These are phyloP conservation scores for Epichloe glyceriae DNA, from an alignment of 2,329 filamentous ascomycete genomes.

Conservation along the genomic window DNA sequence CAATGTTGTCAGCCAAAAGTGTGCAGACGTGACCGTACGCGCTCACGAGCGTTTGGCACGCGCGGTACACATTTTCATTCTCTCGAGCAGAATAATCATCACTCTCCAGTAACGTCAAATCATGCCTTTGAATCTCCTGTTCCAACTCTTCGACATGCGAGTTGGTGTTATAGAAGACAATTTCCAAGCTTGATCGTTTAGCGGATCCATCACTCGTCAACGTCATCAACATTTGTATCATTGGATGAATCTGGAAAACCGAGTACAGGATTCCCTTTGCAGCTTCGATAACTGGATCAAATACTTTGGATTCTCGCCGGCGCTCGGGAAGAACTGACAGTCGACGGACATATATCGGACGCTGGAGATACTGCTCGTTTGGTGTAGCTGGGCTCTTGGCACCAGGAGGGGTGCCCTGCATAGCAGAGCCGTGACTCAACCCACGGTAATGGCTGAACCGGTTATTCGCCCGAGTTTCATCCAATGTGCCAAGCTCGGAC, in stretches of 20 bases:
- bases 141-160: slow-evolving; percentile 54
- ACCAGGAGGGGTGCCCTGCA: slow-evolving; percentile 37
- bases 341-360: slow-evolving; percentile 49
- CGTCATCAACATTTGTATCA: slow-evolving; percentile 52
- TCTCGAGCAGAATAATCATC: slow-evolving; percentile 37
- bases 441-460: slow-evolving; percentile 55
- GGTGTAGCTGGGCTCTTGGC: slow-evolving; percentile 46
- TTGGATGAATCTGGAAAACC: slow-evolving; percentile 54
- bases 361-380: slow-evolving; percentile 41
- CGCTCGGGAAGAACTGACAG: slow-evolving; percentile 52
- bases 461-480: slow-evolving; percentile 49
- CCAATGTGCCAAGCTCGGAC: slow-evolving; percentile 48
- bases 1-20: slow-evolving; percentile 46
- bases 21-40: slow-evolving; percentile 55
- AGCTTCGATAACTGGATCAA: slow-evolving; percentile 49
- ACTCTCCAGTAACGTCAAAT: slow-evolving; percentile 31
- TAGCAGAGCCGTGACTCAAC: slow-evolving; percentile 55
- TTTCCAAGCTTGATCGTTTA: slow-evolving; percentile 51
- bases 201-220: slow-evolving; percentile 46
- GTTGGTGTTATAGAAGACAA: slow-evolving; percentile 55
- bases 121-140: slow-evolving; percentile 50
- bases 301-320: slow-evolving; percentile 46
- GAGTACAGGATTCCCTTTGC: slow-evolving; percentile 56
- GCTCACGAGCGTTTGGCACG: slow-evolving; percentile 49
- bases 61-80: slow-evolving; percentile 50